phyloP scores from a whole-genome alignment of 2,329 filamentous ascomycete species.

The Rosellinia necatrix region DNA sequence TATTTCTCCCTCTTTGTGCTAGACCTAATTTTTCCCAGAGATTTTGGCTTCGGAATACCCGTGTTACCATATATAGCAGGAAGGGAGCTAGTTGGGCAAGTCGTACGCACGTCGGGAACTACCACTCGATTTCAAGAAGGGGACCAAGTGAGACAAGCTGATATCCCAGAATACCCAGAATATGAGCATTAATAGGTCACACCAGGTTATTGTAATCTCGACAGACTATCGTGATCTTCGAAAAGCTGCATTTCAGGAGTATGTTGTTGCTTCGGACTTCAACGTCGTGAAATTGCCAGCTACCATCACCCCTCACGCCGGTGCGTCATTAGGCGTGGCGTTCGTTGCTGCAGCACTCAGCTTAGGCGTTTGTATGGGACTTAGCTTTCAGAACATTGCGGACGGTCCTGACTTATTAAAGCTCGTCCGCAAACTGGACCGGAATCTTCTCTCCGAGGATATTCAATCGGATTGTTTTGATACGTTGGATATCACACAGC shows the following conservation, averaged over 20 bases:
- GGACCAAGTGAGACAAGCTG: conserved; percentile 50
- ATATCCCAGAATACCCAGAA: background rate
- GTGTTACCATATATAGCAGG: conserved; percentile 70
- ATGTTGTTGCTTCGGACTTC: conserved; percentile 66
- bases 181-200: conserved; percentile 23
- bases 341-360: conserved; percentile 71
- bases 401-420: conserved; percentile 63
- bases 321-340: conserved; percentile 69
- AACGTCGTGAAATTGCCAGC: conserved; percentile 67
- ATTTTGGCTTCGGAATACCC: conserved; percentile 73
- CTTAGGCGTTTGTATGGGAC: conserved; percentile 70
- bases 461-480: conserved; percentile 66
- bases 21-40: conserved; percentile 47
- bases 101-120: conserved; percentile 53
- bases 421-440: conserved; percentile 52
- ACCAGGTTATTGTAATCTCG: conserved; percentile 65
- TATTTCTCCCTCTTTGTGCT: background rate
- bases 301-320: conserved; percentile 56
- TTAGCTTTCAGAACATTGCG: conserved; percentile 61
- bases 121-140: conserved; percentile 58
- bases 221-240: conserved; percentile 75
- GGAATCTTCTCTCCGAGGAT: conserved; percentile 60
- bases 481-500: conserved; percentile 55
- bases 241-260: conserved; percentile 74
- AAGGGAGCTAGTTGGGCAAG: conserved; percentile 69